Conservation (phyloP, 345 rosid species). For the Eucalyptus camaldulensis region DNA sequence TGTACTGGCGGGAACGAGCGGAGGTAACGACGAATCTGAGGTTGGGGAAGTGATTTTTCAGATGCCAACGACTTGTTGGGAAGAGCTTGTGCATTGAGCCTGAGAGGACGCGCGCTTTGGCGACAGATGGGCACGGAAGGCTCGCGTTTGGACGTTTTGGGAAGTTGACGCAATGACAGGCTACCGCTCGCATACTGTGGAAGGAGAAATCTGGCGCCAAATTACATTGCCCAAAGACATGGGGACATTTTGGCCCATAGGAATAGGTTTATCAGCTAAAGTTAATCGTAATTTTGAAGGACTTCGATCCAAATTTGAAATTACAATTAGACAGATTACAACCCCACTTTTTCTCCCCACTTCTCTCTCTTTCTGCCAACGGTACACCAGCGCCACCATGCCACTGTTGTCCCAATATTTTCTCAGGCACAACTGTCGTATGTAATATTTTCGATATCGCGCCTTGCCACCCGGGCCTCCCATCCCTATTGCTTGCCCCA, state of each 20-base stretch:
- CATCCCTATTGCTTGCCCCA: too few relatives aligned
- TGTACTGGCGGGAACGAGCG: slow-evolving; percentile 10
- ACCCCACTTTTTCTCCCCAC: background rate
- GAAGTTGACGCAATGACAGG: background rate
- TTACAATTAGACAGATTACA: too few relatives aligned
- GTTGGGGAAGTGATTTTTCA: background rate
- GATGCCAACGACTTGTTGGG: background rate
- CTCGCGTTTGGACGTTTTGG: background rate
- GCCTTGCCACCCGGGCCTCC: too few relatives aligned
- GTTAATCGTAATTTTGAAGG: too few relatives aligned
- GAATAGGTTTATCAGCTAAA: too few relatives aligned
- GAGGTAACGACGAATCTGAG: background rate
- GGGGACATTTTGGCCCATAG: too few relatives aligned
- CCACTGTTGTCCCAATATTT: too few relatives aligned
- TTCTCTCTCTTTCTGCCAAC: background rate
- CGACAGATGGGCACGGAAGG: background rate
- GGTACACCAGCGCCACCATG: background rate
- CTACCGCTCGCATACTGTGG: background rate
- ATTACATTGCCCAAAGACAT: background rate
- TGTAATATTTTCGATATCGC: too few relatives aligned
- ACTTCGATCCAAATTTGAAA: too few relatives aligned
- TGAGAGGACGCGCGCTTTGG: background rate
- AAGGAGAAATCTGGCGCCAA: background rate
- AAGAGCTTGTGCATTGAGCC: slow-evolving; percentile 18
- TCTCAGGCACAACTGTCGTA: too few relatives aligned